Conservation (phyloP, 164 flowering plant species). For the Euptelea pleiosperma region DNA sequence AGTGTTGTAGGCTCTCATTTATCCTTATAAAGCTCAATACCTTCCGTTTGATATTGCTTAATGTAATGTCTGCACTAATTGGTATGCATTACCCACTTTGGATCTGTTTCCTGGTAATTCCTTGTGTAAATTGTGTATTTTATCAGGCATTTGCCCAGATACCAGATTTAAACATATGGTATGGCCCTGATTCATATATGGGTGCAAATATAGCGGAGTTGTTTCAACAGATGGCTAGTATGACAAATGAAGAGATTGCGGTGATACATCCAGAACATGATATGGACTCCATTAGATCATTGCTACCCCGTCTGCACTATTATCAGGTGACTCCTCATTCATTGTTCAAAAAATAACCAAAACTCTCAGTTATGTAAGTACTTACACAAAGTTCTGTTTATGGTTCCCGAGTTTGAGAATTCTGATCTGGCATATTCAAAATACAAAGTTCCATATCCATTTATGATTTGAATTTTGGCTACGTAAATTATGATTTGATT, state of each 20-base stretch:
- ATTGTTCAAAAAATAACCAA: neutral
- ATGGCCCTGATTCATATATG: conserved; percentile 99
- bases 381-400: neutral
- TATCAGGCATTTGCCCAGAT: conserved; percentile 88
- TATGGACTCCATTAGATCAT: conserved; percentile 60
- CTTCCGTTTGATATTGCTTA: neutral
- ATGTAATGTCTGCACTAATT: neutral
- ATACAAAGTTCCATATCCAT: no score
- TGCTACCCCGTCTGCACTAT: conserved; percentile 78
- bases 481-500: no score
- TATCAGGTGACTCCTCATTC: conserved; percentile 54
- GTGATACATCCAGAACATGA: conserved; percentile 74
- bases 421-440: no score
- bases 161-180: conserved; percentile 68
- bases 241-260: conserved; percentile 93
- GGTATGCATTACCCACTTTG: neutral
- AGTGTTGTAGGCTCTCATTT: neutral
- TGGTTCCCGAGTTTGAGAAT: no score
- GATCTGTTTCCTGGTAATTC: neutral
- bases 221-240: conserved; percentile 76
- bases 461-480: no score
- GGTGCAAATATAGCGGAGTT: conserved; percentile 88
- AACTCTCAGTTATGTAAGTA: neutral
- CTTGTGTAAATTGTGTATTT: conserved; percentile 6
- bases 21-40: neutral